A percentile compares a stretch with the other conserved stretches of the same genome.
Evolutionary conservation across 768 basidiomycete genomes (phyloP).

Genomic region (Mycena sanguinolenta): DNA sequence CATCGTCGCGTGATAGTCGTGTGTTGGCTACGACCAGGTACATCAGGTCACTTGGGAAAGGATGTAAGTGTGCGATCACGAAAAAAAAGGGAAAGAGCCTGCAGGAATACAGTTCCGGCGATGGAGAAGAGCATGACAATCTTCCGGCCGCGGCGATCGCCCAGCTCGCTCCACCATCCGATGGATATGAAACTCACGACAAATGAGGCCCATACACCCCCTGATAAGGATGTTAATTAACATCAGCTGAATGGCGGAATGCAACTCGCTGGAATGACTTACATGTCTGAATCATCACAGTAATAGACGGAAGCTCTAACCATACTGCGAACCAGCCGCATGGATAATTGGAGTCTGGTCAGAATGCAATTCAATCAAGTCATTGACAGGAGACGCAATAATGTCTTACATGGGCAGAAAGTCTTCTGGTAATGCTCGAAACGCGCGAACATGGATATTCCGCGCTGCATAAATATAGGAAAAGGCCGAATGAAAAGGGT

Average conservation of each 20-base stretch:
- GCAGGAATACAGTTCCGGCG: conserved; percentile 17
- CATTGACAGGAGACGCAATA: background rate
- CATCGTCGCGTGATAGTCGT: background rate
- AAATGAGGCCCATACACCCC: conserved; percentile 22
- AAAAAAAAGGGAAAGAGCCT: background rate
- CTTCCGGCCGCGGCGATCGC: background rate
- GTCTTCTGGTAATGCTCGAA: conserved; percentile 25
- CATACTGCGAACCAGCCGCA: conserved; percentile 18
- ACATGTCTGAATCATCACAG: conserved; percentile 23
- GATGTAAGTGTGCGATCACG: background rate
- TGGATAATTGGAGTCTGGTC: background rate
- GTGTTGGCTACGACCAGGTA: conserved; percentile 20
- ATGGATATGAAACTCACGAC: conserved; percentile 32
- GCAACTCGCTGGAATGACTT: background rate
- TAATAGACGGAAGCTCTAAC: conserved; percentile 22
- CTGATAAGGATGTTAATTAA: background rate
- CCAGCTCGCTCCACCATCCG: conserved; percentile 15
- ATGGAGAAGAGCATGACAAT: background rate
- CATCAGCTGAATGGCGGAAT: background rate
- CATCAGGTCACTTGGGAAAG: conserved; percentile 16
- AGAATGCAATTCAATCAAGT: background rate
- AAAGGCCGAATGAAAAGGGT: background rate
- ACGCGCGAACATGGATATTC: conserved; percentile 29
- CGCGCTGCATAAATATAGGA: background rate
- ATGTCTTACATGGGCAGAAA: conserved; percentile 15